Evolutionary conservation across 306 rosid species (phyloP).

Genomic region (Fragaria nilgerrensis): DNA sequence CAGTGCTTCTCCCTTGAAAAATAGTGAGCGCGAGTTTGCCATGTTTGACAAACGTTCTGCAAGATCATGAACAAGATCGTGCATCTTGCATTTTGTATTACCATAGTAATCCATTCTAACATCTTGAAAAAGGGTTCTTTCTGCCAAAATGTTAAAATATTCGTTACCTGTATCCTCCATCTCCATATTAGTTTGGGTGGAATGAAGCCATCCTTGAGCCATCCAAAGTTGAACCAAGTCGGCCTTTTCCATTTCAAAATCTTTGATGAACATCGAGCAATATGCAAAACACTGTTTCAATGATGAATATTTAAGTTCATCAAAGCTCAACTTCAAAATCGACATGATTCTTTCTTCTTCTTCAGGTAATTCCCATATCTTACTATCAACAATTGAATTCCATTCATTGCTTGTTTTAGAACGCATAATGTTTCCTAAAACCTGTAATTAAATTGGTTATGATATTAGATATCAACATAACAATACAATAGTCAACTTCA

Average conservation of each 20-base stretch:
- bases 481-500: neutral
- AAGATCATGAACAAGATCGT: conserved; percentile 22
- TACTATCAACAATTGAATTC: neutral
- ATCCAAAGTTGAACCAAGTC: conserved; percentile 19
- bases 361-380: neutral
- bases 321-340: conserved; percentile 13
- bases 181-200: neutral
- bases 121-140: conserved; percentile 21
- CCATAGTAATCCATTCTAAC: neutral
- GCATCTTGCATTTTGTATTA: conserved; percentile 11
- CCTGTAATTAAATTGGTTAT: neutral
- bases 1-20: neutral
- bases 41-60: conserved; percentile 2
- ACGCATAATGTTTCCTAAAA: conserved; percentile 15
- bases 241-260: neutral
- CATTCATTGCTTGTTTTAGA: neutral
- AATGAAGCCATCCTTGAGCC: conserved; percentile 24
- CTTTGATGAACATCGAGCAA: too few relatives aligned
- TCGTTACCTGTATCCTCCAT: conserved; percentile 19
- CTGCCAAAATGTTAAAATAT: conserved; percentile 16
- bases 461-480: neutral
- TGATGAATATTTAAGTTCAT: conserved; percentile 1
- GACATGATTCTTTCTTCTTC: neutral
- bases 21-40: neutral
- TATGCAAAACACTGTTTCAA: conserved; percentile 28